phyloP scores from a whole-genome alignment of 257 asterid species.

The Ilex aquifolium region DNA sequence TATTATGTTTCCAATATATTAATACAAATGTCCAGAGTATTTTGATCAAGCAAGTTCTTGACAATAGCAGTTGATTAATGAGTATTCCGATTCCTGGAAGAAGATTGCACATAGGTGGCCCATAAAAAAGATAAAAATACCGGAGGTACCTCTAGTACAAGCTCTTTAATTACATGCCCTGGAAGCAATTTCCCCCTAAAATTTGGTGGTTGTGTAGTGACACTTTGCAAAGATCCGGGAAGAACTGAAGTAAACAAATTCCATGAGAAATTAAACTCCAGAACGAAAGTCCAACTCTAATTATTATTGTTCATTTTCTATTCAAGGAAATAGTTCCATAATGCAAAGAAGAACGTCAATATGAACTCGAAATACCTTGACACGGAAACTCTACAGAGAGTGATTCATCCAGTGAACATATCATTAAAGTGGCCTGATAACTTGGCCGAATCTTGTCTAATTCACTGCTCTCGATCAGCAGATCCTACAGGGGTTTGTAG shows the following conservation, averaged over 20 bases:
- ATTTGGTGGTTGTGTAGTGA: conserved; percentile 16
- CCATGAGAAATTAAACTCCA: neutral
- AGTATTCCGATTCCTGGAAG: neutral
- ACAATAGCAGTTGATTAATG: too few relatives aligned
- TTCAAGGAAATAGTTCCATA: too few relatives aligned
- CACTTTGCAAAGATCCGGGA: conserved; percentile 38
- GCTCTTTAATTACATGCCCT: conserved; percentile 43
- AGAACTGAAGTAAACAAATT: conserved; percentile 26
- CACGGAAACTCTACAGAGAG: conserved; percentile 31
- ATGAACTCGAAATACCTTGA: conserved; percentile 30
- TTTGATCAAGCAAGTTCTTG: too few relatives aligned
- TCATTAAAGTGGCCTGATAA: conserved; percentile 36
- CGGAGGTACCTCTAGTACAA: conserved; percentile 35
- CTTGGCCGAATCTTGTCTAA: conserved; percentile 49
- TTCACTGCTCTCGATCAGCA: conserved; percentile 23
- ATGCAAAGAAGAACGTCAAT: too few relatives aligned
- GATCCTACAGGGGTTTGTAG: conserved; percentile 24
- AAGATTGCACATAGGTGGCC: neutral
- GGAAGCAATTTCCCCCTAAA: conserved; percentile 33
- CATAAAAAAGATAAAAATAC: conserved; percentile 1
- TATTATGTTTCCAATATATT: neutral
- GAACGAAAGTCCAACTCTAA: neutral
- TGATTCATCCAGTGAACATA: conserved; percentile 30
- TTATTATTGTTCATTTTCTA: too few relatives aligned
- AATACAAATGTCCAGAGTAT: too few relatives aligned